Conservation (phyloP, 768 basidiomycete genomes). For the Leccinellum rugosiceps region DNA sequence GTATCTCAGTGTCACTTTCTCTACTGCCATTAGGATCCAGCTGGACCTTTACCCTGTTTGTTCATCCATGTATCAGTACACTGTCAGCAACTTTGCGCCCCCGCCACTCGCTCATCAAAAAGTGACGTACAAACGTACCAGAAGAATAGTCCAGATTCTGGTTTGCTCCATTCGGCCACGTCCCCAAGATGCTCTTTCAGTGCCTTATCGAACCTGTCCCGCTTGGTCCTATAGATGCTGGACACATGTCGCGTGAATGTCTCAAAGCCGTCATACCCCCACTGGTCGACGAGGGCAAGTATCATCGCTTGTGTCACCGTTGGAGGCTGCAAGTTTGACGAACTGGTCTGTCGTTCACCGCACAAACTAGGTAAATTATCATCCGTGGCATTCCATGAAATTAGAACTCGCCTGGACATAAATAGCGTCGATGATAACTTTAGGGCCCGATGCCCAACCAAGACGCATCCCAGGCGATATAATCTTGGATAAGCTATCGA, state of each 20-base stretch:
- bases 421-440: conserved; percentile 57
- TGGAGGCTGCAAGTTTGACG: conserved; percentile 59
- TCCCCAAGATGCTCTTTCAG: conserved; percentile 69
- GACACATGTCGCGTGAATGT: conserved; percentile 60
- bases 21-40: conserved; percentile 30
- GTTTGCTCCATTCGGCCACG: conserved; percentile 62
- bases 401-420: conserved; percentile 52
- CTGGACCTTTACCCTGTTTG: conserved; percentile 50
- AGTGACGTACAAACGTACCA: conserved; percentile 13
- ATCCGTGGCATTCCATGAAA: neutral
- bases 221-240: conserved; percentile 59
- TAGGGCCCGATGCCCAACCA: conserved; percentile 72
- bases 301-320: conserved; percentile 58
- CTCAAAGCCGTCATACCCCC: conserved; percentile 75
- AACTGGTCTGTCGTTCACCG: conserved; percentile 46
- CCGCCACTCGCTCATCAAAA: too few relatives aligned
- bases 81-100: too few relatives aligned
- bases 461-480: conserved; percentile 68
- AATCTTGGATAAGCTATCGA: conserved; percentile 84
- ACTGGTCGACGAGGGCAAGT: conserved; percentile 48
- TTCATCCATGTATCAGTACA: too few relatives aligned
- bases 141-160: conserved; percentile 29
- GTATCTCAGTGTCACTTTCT: conserved; percentile 57
- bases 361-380: neutral
- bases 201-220: conserved; percentile 68